Base-by-base conservation (phyloP, 306 rosid species). In the Heteromeles arbutifolia region DNA sequence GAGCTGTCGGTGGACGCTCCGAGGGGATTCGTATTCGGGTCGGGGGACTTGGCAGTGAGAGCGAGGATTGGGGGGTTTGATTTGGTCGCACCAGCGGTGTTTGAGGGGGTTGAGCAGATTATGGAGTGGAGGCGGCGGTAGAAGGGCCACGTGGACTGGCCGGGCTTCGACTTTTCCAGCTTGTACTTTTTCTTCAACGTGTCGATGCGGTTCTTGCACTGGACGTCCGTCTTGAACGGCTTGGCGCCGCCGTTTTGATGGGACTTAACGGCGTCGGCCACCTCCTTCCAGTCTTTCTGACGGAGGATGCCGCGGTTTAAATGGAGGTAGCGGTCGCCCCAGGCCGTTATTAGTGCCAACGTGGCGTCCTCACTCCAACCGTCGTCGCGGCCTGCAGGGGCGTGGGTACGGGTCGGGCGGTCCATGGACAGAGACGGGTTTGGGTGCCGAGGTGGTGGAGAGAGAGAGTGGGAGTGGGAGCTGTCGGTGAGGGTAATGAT, bases 131-230 rank as follows among this genome's bases (percentile, higher is more conserved):
- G 82, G 18, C 79, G 84, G 31, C 69, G 41, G 65, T 50, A 87
- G 80, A 87, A 87, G 26, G 39, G 74, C 90, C 90, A 87, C 14
- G 74, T 61, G 13, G 88, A 82, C 17, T 82, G 85, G 21, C 65
- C 48, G 10, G 86, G 74, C 72, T 82, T 87, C 19, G 83, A 72
- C 64, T 84, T 82, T 77, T 87, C 88, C 26, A 80, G 76, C 83
- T 82, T 87, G 74, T 70, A 87, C 85, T 82, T 87, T 83, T 82
- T 87, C 88, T 87, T 87, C 72, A 87, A 73, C 10, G 90, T 84
- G 67, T 84, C 90, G 78, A 87, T 69, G 17, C 88, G 84, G 78
- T 84, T 84, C 84, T 80, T 84, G 61, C 90, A 87, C 80, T 84
- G 88, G 57, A 81, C 68, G 78, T 82, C 80, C 39, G 86, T 84